phyloP scores from a whole-genome alignment of 169 alveolate species.

The Fabrea salina region DNA sequence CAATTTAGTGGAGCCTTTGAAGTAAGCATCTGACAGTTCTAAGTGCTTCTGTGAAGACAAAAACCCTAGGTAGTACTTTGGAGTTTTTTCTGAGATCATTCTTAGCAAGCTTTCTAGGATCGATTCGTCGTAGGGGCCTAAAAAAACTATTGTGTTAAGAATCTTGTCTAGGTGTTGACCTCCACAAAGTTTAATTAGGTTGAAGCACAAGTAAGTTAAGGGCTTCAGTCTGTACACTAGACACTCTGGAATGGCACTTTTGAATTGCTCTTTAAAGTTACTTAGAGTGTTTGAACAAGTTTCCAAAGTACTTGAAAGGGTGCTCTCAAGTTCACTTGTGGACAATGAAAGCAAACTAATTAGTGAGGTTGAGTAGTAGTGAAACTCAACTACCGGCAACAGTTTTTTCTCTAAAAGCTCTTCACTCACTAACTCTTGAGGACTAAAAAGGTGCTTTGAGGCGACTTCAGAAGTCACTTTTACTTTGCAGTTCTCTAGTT shows the following conservation, averaged over 20 bases:
- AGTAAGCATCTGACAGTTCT: neutral
- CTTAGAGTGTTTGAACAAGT: neutral
- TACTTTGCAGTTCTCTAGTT: neutral
- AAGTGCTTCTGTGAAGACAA: neutral
- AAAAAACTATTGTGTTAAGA: neutral
- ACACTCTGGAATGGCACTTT: neutral
- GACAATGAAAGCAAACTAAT: neutral
- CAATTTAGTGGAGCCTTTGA: neutral
- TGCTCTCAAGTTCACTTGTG: neutral
- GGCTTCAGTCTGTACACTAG: neutral
- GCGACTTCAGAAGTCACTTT: neutral
- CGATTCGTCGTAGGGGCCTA: neutral
- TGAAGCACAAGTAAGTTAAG: neutral
- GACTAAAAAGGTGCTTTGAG: too few species aligned
- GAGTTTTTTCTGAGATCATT: neutral
- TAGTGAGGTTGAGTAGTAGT: neutral
- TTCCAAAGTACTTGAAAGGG: neutral
- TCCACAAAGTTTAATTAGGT: neutral
- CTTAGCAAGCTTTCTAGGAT: neutral
- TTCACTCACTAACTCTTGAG: too few species aligned
- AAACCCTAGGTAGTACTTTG: neutral
- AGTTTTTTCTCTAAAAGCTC: neutral
- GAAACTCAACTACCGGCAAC: too few species aligned
- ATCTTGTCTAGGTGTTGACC: neutral
- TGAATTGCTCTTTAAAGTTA: neutral